phyloP scores from a whole-genome alignment of 345 rosid genomes.

The Geranium brycei region DNA sequence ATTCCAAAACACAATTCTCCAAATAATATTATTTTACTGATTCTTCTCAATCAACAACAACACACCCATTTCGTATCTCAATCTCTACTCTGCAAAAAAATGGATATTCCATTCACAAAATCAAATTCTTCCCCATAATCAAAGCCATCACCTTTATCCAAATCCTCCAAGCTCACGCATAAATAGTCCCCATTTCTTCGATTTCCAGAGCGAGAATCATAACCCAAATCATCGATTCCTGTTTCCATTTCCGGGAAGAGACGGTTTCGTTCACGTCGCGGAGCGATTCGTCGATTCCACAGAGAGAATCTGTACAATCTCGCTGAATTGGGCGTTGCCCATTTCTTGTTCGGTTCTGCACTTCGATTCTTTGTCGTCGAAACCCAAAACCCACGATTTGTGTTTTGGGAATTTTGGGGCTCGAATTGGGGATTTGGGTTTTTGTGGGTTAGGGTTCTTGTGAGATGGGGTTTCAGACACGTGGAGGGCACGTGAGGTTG shows the following conservation, averaged over 20 bases:
- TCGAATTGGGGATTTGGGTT: conserved; percentile 13
- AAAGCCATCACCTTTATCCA: background rate
- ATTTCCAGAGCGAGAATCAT: background rate
- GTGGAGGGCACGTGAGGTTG: conserved; percentile 35
- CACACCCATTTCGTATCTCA: too few relatives aligned
- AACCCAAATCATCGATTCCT: background rate
- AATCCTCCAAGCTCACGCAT: background rate
- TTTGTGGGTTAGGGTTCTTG: conserved; percentile 10
- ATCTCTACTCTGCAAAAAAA: background rate
- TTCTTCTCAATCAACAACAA: too few relatives aligned
- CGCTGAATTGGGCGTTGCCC: background rate
- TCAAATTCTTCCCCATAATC: background rate
- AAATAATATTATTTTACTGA: too few relatives aligned
- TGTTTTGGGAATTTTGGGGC: background rate
- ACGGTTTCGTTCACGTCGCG: background rate
- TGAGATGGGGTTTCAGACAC: background rate
- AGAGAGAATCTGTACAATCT: background rate
- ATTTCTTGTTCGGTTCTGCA: background rate
- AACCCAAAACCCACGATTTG: background rate
- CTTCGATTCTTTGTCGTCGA: background rate
- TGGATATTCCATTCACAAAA: background rate
- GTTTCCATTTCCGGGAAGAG: background rate
- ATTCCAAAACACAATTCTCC: too few relatives aligned
- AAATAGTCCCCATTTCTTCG: background rate
- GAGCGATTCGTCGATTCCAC: background rate